Conservation (phyloP, 2,329 filamentous ascomycete genomes). For the Monilinia fructicola region DNA sequence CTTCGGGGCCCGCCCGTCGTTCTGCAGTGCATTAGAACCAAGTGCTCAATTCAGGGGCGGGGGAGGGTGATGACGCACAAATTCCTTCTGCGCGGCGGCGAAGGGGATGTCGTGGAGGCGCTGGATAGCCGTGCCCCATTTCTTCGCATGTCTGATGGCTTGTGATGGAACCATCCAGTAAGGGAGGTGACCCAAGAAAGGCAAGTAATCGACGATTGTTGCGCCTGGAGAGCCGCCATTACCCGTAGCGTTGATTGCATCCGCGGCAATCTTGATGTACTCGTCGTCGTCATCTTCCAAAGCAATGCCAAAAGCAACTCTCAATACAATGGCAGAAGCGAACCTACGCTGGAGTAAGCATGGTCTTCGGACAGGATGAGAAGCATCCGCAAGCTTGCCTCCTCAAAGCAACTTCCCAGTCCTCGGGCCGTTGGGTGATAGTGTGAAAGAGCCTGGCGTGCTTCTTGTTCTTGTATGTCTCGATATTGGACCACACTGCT, state of each 20-base stretch:
- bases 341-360: conserved; percentile 40
- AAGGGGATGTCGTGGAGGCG: conserved; percentile 49
- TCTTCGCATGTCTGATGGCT: conserved; percentile 37
- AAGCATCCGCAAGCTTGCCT: background rate
- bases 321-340: conserved; percentile 45
- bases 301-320: conserved; percentile 47
- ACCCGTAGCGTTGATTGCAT: conserved; percentile 34
- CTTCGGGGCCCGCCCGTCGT: conserved; percentile 10
- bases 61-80: conserved; percentile 6
- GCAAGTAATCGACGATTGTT: conserved; percentile 51
- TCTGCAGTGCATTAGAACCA: conserved; percentile 22
- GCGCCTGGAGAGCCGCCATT: conserved; percentile 39
- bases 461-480: conserved; percentile 41
- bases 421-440: background rate
- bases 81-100: conserved; percentile 21
- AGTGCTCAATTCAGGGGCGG: too few relatives aligned
- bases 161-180: conserved; percentile 39
- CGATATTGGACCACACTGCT: conserved; percentile 42
- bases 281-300: conserved; percentile 44
- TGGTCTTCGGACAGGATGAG: background rate
- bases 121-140: conserved; percentile 41
- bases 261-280: conserved; percentile 44
- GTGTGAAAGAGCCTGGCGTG: conserved; percentile 24
- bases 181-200: conserved; percentile 42
- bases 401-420: conserved; percentile 19